Conservation (phyloP, 768 basidiomycete species). For the Lepiota venenata region DNA sequence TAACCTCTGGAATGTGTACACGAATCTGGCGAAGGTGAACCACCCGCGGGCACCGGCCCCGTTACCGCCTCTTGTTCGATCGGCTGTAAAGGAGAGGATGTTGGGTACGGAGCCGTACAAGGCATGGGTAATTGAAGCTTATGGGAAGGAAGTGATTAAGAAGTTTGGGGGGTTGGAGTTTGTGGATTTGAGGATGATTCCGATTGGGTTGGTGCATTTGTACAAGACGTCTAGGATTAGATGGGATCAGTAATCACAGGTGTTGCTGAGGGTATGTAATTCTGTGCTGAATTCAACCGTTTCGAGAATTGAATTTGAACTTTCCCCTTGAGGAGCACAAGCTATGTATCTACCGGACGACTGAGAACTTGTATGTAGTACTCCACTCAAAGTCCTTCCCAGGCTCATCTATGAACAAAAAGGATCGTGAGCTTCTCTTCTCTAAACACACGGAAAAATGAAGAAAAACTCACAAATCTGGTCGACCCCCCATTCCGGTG, state of each 20-base stretch:
- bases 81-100: conserved; percentile 11
- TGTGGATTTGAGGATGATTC: conserved; percentile 37
- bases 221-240: conserved; percentile 32
- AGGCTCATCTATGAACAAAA: conserved; percentile 31
- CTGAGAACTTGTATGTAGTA: conserved; percentile 46
- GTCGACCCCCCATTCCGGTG: conserved; percentile 50
- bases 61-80: not conserved
- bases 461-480: conserved; percentile 40
- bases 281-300: no score
- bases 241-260: conserved; percentile 31
- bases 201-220: conserved; percentile 37
- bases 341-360: conserved; percentile 8
- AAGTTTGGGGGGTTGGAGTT: conserved; percentile 37
- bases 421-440: not conserved
- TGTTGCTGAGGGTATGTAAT: no score
- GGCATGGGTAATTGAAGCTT: conserved; percentile 32
- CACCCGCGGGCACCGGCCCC: not conserved
- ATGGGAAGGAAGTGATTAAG: conserved; percentile 35
- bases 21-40: not conserved
- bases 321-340: not conserved
- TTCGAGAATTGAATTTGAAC: no score
- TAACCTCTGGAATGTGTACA: not conserved
- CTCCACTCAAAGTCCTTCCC: conserved; percentile 42
- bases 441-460: conserved; percentile 12
- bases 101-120: conserved; percentile 25